Evolutionary conservation across 306 rosid species (phyloP).

Genomic region (Sesbania bispinosa): DNA sequence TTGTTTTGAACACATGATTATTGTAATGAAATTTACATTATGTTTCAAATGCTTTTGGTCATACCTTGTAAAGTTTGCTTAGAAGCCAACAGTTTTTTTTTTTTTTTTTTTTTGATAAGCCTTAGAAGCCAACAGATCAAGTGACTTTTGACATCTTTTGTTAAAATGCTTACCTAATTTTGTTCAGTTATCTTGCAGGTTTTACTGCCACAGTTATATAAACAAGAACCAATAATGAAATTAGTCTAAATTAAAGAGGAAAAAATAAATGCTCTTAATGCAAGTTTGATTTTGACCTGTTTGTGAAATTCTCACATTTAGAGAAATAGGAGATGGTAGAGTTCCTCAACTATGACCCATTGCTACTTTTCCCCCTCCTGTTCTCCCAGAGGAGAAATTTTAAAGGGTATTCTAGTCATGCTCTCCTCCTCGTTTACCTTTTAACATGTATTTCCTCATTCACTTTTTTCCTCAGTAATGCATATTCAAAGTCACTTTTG

Average conservation of each 20-base stretch:
- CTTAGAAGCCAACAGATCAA: background rate
- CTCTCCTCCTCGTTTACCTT: background rate
- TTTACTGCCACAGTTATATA: no score
- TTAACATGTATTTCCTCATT: background rate
- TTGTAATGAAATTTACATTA: background rate
- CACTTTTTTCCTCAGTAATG: background rate
- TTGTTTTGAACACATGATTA: background rate
- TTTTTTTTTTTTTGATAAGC: background rate
- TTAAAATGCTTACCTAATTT: slow-evolving; percentile 14
- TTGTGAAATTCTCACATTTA: background rate
- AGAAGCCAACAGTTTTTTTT: background rate
- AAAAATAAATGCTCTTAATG: background rate
- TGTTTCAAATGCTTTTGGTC: slow-evolving; percentile 8
- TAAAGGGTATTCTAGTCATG: background rate
- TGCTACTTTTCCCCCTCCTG: background rate
- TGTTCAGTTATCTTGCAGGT: slow-evolving; percentile 21
- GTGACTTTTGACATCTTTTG: background rate
- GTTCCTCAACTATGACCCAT: background rate
- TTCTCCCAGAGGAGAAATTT: background rate
- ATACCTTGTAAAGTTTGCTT: background rate
- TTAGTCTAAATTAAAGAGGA: no score
- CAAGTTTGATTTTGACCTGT: background rate
- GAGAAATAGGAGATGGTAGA: no score
- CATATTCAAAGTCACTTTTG: background rate
- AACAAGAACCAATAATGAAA: no score